phyloP scores from a whole-genome alignment of 177 flowering plant species.

The Vitis hybrid region DNA sequence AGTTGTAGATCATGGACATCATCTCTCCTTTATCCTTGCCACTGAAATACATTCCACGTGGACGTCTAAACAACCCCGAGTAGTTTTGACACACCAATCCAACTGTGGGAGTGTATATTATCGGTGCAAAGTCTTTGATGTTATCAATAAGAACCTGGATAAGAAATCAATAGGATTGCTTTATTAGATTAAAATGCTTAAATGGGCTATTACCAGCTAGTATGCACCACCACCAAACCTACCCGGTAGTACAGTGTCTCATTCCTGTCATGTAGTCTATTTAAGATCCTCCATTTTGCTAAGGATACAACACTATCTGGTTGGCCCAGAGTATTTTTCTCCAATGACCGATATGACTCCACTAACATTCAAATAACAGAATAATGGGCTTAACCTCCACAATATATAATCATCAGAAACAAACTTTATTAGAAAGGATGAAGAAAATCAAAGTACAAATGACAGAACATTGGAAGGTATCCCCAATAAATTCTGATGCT shows the following conservation, averaged over 20 bases:
- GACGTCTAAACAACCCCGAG: constrained; percentile 93
- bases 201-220: background rate
- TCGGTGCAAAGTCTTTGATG: constrained; percentile 91
- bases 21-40: constrained; percentile 99
- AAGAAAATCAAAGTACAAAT: background rate
- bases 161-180: constrained; percentile 7
- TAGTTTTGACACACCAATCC: constrained; percentile 98
- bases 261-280: constrained; percentile 96
- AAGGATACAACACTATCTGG: constrained; percentile 55
- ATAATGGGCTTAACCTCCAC: background rate
- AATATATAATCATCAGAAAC: too few species aligned
- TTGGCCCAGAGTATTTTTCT: constrained; percentile 71
- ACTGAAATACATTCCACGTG: constrained; percentile 99
- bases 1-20: constrained; percentile 99
- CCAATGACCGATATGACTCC: constrained; percentile 88
- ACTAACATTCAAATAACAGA: constrained; percentile 45
- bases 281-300: constrained; percentile 96
- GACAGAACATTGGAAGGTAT: background rate
- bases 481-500: background rate
- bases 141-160: constrained; percentile 93
- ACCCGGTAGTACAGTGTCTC: constrained; percentile 95
- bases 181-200: background rate
- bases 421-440: background rate
- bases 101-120: constrained; percentile 97
- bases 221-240: constrained; percentile 24